Percentiles rank a stretch among this genome's conserved stretches.
These are phyloP conservation scores for Fraxinus albicans DNA, from an alignment of 305 asterid species.

Conservation along the genomic window DNA sequence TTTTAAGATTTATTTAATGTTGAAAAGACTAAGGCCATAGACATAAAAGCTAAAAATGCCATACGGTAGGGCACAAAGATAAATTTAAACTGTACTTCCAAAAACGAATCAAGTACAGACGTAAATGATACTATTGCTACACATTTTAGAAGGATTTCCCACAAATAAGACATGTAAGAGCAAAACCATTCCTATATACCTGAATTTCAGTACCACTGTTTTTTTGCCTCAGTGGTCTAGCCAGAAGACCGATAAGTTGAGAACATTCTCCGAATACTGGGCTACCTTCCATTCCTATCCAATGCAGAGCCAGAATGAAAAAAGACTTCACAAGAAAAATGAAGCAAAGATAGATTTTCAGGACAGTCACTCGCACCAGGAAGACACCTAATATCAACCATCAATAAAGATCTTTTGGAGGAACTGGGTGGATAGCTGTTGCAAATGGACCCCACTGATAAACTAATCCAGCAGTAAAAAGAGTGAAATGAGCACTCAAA, in stretches of 20 bases:
- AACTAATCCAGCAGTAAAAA: conserved; percentile 40
- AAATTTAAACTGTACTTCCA: background rate
- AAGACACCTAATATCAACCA: conserved; percentile 97
- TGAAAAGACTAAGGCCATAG: conserved; percentile 11
- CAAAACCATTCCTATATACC: conserved; percentile 39
- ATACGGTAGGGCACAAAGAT: background rate
- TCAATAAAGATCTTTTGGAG: conserved; percentile 55
- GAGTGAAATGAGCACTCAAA: conserved; percentile 23
- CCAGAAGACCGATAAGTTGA: conserved; percentile 73
- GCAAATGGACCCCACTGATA: conserved; percentile 85
- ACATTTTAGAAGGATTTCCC: conserved; percentile 21
- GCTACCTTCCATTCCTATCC: conserved; percentile 97
- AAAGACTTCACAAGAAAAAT: conserved; percentile 29
- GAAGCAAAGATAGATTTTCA: conserved; percentile 20
- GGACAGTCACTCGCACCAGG: conserved; percentile 72
- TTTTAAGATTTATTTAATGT: background rate
- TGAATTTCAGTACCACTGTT: conserved; percentile 90
- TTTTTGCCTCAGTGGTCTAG: conserved; percentile 82
- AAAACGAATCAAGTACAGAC: background rate
- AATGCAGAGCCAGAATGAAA: conserved; percentile 25
- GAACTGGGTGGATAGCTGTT: conserved; percentile 80
- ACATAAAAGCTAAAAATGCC: conserved; percentile 7
- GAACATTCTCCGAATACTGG: conserved; percentile 76
- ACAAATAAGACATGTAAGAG: conserved; percentile 10
- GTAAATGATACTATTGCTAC: background rate